A percentile compares a stretch with the other conserved stretches of the same genome.
These are phyloP conservation scores for Stevia rebaudiana DNA, from an alignment of 140 eudicot species.

Conservation along the genomic window DNA sequence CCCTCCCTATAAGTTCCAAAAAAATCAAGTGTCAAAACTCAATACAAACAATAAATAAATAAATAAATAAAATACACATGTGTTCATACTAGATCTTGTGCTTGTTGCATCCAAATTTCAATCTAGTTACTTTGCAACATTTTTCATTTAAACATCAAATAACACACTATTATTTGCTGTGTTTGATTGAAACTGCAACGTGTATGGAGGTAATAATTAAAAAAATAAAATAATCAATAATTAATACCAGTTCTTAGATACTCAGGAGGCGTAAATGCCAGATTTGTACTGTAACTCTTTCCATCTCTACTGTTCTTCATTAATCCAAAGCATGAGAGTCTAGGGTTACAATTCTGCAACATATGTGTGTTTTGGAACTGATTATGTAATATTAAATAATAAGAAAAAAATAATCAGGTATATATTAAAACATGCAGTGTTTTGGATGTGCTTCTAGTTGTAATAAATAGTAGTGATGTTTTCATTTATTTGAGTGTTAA, in stretches of 20 bases:
- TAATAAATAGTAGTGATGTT: neutral
- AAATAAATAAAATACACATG: slow-evolving; percentile 1
- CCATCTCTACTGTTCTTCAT: slow-evolving; percentile 98
- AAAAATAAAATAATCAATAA: no score
- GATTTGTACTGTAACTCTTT: slow-evolving; percentile 88
- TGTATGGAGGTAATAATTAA: neutral
- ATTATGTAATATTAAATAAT: neutral
- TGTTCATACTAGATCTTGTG: neutral
- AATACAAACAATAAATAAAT: neutral
- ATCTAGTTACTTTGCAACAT: neutral
- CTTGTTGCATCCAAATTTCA: neutral
- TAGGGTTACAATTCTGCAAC: slow-evolving; percentile 74
- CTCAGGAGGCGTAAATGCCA: slow-evolving; percentile 99
- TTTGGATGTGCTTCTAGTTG: slow-evolving; percentile 5
- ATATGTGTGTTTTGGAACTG: neutral
- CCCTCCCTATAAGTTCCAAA: slow-evolving; percentile 77
- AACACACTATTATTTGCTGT: neutral
- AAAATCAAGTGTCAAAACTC: slow-evolving; percentile 2
- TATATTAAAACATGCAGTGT: neutral
- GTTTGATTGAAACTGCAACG: neutral
- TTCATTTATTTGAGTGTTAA: neutral
- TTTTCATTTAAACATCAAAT: neutral
- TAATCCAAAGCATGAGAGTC: slow-evolving; percentile 90
- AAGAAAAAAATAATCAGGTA: neutral
- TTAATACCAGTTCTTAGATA: slow-evolving; percentile 74